phyloP scores from a whole-genome alignment of 1,139 yeast genomes.

The Saccharomyces hybrid region DNA sequence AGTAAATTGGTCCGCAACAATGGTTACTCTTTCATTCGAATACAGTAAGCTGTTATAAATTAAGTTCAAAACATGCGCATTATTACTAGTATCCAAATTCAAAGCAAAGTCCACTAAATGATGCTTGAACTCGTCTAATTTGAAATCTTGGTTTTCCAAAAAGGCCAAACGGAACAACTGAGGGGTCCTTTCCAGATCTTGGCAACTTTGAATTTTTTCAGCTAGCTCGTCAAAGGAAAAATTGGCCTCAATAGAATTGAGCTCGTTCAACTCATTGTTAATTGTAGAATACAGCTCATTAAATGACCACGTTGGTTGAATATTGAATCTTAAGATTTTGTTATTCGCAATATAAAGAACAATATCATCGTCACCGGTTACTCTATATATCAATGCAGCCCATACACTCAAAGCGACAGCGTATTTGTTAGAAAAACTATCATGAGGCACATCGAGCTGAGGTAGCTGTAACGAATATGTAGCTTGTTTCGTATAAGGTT shows the following conservation, averaged over 20 bases:
- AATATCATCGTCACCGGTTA: conserved; percentile 91
- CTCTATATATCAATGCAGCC: conserved; percentile 63
- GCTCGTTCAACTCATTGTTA: conserved; percentile 29
- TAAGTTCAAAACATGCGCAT: conserved; percentile 11
- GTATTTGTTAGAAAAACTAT: conserved; percentile 35
- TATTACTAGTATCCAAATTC: conserved; percentile 14
- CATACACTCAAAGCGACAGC: conserved; percentile 58
- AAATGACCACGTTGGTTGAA: conserved; percentile 49
- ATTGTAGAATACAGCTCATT: conserved; percentile 35
- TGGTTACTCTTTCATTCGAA: conserved; percentile 57
- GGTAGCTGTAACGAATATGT: conserved; percentile 39
- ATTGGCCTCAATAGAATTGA: conserved; percentile 35
- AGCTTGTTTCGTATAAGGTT: conserved; percentile 56
- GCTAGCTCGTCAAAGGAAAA: conserved; percentile 53
- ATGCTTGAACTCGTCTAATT: conserved; percentile 20
- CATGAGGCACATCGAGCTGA: conserved; percentile 21
- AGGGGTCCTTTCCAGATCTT: conserved; percentile 51
- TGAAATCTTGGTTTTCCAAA: conserved; percentile 12
- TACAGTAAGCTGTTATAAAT: conserved; percentile 70
- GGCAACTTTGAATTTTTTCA: conserved; percentile 40
- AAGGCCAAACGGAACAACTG: conserved; percentile 42
- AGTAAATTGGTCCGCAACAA: conserved; percentile 64
- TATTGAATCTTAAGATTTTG: conserved; percentile 50
- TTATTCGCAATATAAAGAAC: conserved; percentile 62
- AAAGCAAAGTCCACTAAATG: conserved; percentile 25